Base-by-base conservation (phyloP, 164 flowering plant genomes). In the Hamamelis virginiana region DNA sequence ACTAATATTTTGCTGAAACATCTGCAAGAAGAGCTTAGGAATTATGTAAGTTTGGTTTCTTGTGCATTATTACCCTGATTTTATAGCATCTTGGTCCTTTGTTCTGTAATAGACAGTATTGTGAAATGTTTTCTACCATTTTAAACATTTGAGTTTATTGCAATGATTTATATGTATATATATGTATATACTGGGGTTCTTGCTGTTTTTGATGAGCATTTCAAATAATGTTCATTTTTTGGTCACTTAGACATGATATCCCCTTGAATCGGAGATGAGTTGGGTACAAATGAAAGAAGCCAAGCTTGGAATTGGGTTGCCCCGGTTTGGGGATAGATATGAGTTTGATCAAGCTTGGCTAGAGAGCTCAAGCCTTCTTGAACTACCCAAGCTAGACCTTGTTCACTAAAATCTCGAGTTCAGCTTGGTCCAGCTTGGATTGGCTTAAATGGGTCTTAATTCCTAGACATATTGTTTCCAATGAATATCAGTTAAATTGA, bases 11-110 rank as follows among this genome's bases (percentile, higher is more conserved):
- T 92, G 88, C 85, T 95, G 74, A 95, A 91, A 80, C 87, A 87
- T 76, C 74, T 95, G 72, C 97, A 85, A 62, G 92, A 92, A 52
- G 98, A 95, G 84, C 92, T 95, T 21, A 82, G 85, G 62, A 84
- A 72, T 65, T 86, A 74, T 77, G 99, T 95, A 84, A 82, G 97
- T 83, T 69, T 66, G 14, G 18, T 14, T 58, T 43, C 66, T 71
- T 72, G 64, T 74, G 43, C 46, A 43, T 53, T 8, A 26, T 57
- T 11, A 9, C 11, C 55, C 12, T 43, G 21, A 50, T 23, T n/a
- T 62, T 16, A 28, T 15, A 25, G 9, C 65, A 33, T 22, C 28
- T 57, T 62, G 38, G 23, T 22, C 3, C 59, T n/a, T 27, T 19
- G 41, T 67, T 53, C 28, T 62, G 63, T 25, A 57, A 6, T 15